Percentiles rank a stretch among this genome's conserved stretches.
Conservation (phyloP, 2,329 filamentous ascomycete genomes). For the Fonsecaea erecta region DNA sequence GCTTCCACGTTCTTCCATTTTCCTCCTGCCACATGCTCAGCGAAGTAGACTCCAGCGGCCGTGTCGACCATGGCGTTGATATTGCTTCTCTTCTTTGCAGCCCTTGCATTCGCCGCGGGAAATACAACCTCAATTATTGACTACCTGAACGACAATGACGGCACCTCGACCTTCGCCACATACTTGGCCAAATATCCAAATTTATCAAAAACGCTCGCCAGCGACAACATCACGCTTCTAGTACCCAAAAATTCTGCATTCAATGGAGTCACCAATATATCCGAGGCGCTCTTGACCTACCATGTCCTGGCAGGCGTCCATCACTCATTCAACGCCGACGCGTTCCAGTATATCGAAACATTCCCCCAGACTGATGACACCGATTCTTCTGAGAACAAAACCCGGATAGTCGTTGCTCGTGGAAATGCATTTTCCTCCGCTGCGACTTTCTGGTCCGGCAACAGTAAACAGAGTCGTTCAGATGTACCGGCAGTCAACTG, state of each 20-base stretch:
- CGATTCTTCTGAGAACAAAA: not conserved
- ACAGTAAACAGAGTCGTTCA: not conserved
- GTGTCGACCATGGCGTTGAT: not conserved
- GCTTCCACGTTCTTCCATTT: not conserved
- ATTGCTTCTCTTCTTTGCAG: not conserved
- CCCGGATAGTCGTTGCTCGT: not conserved
- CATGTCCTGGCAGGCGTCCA: not conserved
- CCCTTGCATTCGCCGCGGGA: not conserved
- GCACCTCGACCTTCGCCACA: not conserved
- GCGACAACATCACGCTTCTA: constrained; percentile 5
- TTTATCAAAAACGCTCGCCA: not conserved
- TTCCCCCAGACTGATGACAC: not conserved
- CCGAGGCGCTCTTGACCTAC: constrained; percentile 1
- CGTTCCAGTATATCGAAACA: not conserved
- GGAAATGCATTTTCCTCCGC: not conserved
- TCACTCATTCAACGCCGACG: not conserved
- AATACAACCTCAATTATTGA: not conserved
- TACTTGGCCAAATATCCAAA: not conserved
- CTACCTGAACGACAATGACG: not conserved
- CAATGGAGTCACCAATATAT: not conserved
- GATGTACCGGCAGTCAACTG: not conserved
- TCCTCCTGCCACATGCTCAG: not conserved
- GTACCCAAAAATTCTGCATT: not conserved
- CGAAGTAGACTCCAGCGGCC: not conserved
- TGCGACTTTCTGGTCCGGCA: constrained; percentile 1